A percentile compares a stretch with the other conserved stretches of the same genome.
Evolutionary conservation across 2,329 filamentous ascomycete genomes (phyloP).

Genomic region (Tolypocladium inflatum): DNA sequence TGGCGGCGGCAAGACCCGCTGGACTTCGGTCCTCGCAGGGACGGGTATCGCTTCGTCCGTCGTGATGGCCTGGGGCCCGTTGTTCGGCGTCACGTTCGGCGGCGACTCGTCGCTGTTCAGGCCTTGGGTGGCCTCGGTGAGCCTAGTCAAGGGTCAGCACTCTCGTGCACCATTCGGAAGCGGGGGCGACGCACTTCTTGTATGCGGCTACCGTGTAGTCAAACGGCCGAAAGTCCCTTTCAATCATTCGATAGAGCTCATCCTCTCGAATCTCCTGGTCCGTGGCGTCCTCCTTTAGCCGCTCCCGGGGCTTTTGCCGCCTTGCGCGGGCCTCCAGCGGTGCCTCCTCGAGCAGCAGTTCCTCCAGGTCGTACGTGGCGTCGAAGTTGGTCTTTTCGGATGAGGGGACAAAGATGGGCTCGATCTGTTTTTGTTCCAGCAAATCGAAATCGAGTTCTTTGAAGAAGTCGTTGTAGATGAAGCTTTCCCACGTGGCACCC

Average conservation of each 20-base stretch:
- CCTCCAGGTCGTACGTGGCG: slow-evolving; percentile 94
- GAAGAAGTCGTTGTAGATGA: slow-evolving; percentile 86
- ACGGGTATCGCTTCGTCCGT: slow-evolving; percentile 39
- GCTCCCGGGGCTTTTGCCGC: slow-evolving; percentile 86
- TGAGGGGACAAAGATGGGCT: slow-evolving; percentile 85
- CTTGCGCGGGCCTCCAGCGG: slow-evolving; percentile 86
- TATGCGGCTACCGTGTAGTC: slow-evolving; percentile 84
- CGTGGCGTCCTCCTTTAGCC: slow-evolving; percentile 87
- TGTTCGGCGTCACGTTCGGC: slow-evolving; percentile 1
- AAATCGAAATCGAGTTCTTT: slow-evolving; percentile 72
- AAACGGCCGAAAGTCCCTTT: slow-evolving; percentile 87
- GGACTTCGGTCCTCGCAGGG: slow-evolving; percentile 11
- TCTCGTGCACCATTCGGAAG: background rate
- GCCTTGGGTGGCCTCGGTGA: slow-evolving; percentile 21
- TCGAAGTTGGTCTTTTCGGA: slow-evolving; percentile 99
- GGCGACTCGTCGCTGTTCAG: slow-evolving; percentile 8
- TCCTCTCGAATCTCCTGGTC: slow-evolving; percentile 92
- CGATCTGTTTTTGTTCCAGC: slow-evolving; percentile 76
- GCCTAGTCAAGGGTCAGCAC: slow-evolving; percentile 20
- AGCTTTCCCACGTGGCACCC: slow-evolving; percentile 78
- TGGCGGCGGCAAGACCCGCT: slow-evolving; percentile 4
- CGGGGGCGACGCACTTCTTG: slow-evolving; percentile 48
- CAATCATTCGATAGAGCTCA: slow-evolving; percentile 88
- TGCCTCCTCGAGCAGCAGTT: slow-evolving; percentile 86
- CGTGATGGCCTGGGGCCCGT: slow-evolving; percentile 36